Evolutionary conservation across 1,284 basidiomycete genomes (phyloP), one percentile per base, ranked within the genome.

Genomic region (Xerocomus nothofagi): DNA sequence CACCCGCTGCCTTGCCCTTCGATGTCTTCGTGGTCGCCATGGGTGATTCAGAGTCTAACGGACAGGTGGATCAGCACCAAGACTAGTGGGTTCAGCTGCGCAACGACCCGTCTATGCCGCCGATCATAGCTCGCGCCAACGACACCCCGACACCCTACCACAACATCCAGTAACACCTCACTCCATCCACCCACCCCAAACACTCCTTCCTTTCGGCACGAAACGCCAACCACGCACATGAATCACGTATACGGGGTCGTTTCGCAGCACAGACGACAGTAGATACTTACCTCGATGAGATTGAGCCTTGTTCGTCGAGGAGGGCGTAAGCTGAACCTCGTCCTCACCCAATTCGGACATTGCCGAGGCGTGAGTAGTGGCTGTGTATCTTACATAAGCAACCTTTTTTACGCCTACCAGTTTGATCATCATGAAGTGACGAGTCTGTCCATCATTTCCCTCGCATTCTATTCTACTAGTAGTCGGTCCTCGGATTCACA

Each of bases 21-120:
- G 76, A 62, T 51, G 73, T 74, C 73, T 85, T 85, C 58, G 81
- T 79, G 47, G 79, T 70, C 71, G 83, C 78, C 83, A 86, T 86
- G 65, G 40, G 21, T 53, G 32, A 45, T 57, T 34, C 23, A 27
- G 14, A 29, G 53, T 55, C 57, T 63, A 47, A 8, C 7, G 26
- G 15, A 18, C 20, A 41, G 21, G 17, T 14, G 11, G 26, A 30
- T 52, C 34, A 65, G 50, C 36, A 47, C 32, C 18, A 36, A 17
- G n/a, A 18, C 34, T 24, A 10, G 27, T 0, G 11, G 8, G 21
- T 15, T 8, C 33, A 27, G 34, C 37, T 27, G 31, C 42, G 6
- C 44, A 23, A 45, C 33, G 15, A 32, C 47, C 26, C 47, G 31
- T n/a, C 32, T 9, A 17, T 23, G 18, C 31, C 31, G 14, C 23